phyloP scores from a whole-genome alignment of 176 grass and related monocot species.

The Chrysopogon serrulatus region DNA sequence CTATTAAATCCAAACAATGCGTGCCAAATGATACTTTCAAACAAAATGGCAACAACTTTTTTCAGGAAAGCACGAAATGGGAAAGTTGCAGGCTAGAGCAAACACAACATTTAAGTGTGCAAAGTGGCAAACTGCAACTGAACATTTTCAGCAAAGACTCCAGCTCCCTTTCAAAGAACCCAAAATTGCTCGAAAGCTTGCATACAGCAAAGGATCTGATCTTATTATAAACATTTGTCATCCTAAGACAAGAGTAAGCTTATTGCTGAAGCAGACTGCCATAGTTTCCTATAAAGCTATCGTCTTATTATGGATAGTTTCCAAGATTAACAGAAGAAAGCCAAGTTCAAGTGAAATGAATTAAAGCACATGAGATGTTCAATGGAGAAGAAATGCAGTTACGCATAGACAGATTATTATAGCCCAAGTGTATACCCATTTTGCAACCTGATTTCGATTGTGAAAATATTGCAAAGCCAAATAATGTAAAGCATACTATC shows the following conservation, averaged over 20 bases:
- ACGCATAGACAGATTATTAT: background rate
- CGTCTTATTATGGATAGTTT: background rate
- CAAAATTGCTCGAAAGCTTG: background rate
- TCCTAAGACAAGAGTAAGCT: background rate
- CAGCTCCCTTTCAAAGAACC: background rate
- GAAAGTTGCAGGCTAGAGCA: background rate
- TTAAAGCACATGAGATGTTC: background rate
- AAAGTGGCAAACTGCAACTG: background rate
- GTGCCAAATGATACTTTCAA: background rate
- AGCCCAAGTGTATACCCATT: background rate
- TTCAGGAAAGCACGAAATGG: background rate
- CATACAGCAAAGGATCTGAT: background rate
- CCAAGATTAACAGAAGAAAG: background rate
- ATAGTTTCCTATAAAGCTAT: background rate
- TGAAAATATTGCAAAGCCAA: background rate
- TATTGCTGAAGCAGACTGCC: background rate
- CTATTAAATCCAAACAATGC: background rate
- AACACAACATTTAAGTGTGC: conserved; percentile 1
- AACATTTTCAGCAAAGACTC: conserved; percentile 13
- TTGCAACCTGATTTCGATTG: background rate
- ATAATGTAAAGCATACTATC: background rate
- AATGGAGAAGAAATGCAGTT: background rate
- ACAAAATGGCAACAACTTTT: background rate
- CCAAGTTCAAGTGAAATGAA: background rate
- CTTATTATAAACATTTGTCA: background rate